Evolutionary conservation across 208 protist species (phyloP), one percentile per base, ranked within the genome.

Genomic region (Naegleria lovaniensis): DNA sequence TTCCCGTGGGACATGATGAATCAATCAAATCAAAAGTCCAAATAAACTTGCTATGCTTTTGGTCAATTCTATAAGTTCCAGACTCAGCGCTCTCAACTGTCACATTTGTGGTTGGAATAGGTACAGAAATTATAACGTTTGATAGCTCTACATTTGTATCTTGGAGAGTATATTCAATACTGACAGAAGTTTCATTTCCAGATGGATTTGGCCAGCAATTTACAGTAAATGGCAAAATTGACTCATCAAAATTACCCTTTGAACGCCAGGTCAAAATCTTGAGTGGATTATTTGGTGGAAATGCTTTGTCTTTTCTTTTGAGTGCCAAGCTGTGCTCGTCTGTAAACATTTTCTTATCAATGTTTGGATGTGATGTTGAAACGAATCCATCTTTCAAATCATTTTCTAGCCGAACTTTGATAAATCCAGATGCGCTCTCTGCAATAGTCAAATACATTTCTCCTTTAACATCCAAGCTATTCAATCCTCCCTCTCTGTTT

Each of bases 311-410:
- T 75, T 15, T 40, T 33, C 41, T 89, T n/a, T 89, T 89, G 6
- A 89, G 59, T 29, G 36, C 41, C 5, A 89, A 22, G 39, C 4
- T 25, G 25, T 29, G 19, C 29, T 89, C n/a, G 7, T 89, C 48
- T 22, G n/a, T 39, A 29, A 43, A 89, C 22, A 41, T 3, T 40
- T 89, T 55, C 48, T 89, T 89, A 67, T 89, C 85, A 38, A 89
- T 39, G 11, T 67, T 89, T 52, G 85, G 85, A 89, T 89, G 41
- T 33, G 22, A 19, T 40, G 55, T 89, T 9, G 48, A 9, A 19
- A 40, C 36, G 25, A 67, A 89, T 16, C 33, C 85, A 67, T 33
- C 29, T 38, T 29, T 58, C 15, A 19, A 9, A 43, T 55, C 33
- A 36, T 67, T 16, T 16, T 19, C 19, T 6, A 89, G 6, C 5